Conservation (phyloP, 495 filamentous ascomycete species). For the Delitschia confertaspora region DNA sequence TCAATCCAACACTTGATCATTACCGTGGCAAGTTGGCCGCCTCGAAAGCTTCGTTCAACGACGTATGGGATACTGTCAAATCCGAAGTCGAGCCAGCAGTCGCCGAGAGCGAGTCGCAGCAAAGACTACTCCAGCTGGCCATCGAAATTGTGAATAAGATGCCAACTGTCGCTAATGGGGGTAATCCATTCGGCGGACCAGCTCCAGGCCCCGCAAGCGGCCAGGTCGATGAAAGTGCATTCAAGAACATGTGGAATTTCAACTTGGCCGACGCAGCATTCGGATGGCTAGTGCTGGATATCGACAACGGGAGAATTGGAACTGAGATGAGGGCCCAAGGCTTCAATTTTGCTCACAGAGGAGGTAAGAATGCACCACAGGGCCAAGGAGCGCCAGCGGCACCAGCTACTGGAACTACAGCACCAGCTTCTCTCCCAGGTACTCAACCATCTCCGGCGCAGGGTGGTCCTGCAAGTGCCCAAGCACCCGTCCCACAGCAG, state of each 20-base stretch:
- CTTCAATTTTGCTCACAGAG: slow-evolving; percentile 97
- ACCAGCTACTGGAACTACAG: slow-evolving; percentile 26
- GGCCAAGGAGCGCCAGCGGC: slow-evolving; percentile 29
- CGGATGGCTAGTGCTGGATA: slow-evolving; percentile 87
- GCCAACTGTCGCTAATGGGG: slow-evolving; percentile 86
- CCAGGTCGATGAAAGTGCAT: slow-evolving; percentile 94
- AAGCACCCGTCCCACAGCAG: slow-evolving; percentile 33
- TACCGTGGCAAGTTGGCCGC: slow-evolving; percentile 99
- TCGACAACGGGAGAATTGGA: slow-evolving; percentile 88
- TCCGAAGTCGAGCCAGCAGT: slow-evolving; percentile 90
- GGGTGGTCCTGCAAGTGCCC: slow-evolving; percentile 21
- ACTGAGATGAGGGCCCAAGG: slow-evolving; percentile 98
- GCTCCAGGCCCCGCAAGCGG: slow-evolving; percentile 65
- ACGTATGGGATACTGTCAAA: slow-evolving; percentile 99
- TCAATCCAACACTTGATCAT: slow-evolving; percentile 95
- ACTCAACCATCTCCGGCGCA: slow-evolving; percentile 37
- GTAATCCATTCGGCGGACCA: slow-evolving; percentile 90
- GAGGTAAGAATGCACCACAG: slow-evolving; percentile 43
- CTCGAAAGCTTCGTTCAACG: slow-evolving; percentile 96
- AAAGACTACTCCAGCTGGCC: slow-evolving; percentile 81
- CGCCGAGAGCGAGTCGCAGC: slow-evolving; percentile 82
- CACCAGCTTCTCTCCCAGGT: slow-evolving; percentile 19
- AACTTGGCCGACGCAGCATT: slow-evolving; percentile 97
- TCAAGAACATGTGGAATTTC: slow-evolving; percentile 99
- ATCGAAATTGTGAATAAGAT: slow-evolving; percentile 89